Evolutionary conservation across 345 rosid genomes (phyloP).

Genomic region (Rhodamnia rubescens): DNA sequence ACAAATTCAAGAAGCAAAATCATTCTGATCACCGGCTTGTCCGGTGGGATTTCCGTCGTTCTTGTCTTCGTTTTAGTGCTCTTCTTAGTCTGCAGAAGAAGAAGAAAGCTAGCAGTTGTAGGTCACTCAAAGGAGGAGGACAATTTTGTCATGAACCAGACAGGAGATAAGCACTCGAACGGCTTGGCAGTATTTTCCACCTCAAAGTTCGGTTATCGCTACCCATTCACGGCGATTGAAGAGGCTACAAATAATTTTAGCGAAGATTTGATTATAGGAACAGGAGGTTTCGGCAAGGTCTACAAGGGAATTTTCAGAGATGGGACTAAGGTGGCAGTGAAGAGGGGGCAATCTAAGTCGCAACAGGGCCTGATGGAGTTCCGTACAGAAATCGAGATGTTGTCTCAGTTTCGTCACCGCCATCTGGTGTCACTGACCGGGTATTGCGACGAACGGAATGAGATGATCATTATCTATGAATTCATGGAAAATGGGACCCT

Average conservation of each 20-base stretch:
- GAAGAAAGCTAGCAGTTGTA: not conserved
- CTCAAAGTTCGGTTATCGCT: conserved; percentile 1
- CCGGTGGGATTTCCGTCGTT: not conserved
- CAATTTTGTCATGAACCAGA: not conserved
- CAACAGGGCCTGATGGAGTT: conserved; percentile 8
- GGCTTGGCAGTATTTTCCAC: not conserved
- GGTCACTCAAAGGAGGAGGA: not conserved
- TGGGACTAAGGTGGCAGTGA: conserved; percentile 11
- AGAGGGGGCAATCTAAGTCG: conserved; percentile 3
- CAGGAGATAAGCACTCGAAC: not conserved
- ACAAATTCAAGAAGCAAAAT: not conserved
- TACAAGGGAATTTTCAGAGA: conserved; percentile 10
- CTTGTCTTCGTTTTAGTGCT: not conserved
- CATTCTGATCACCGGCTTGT: not conserved
- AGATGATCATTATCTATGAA: conserved; percentile 13
- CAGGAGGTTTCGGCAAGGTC: conserved; percentile 11
- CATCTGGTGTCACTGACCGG: conserved; percentile 14
- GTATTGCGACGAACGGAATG: conserved; percentile 7
- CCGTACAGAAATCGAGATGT: conserved; percentile 13
- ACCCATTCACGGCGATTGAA: conserved; percentile 1
- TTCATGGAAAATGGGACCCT: conserved; percentile 14
- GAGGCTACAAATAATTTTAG: conserved; percentile 11
- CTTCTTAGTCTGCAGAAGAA: not conserved
- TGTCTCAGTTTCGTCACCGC: conserved; percentile 10
- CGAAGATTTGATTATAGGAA: conserved; percentile 1